Evolutionary conservation across 345 rosid genomes (phyloP).

Genomic region (Hibiscus mutabilis): DNA sequence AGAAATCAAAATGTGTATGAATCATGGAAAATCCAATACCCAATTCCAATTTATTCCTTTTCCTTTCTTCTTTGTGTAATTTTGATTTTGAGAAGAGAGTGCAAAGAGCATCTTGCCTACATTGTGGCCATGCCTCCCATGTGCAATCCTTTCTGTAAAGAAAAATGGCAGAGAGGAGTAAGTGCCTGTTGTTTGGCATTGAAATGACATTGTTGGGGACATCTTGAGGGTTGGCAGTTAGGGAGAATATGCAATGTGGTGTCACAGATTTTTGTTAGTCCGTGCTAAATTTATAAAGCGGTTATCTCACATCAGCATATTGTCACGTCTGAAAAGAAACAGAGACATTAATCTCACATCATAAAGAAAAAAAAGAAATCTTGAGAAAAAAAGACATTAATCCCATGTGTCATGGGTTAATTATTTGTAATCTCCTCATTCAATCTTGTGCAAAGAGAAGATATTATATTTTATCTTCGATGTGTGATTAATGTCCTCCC

Average conservation of each 20-base stretch:
- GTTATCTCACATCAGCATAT: no score
- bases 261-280: slow-evolving; percentile 17
- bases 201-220: slow-evolving; percentile 58
- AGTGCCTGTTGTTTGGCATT: slow-evolving; percentile 34
- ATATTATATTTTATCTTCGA: rapidly evolving
- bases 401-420: no score
- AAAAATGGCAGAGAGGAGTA: slow-evolving; percentile 23
- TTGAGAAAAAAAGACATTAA: no score
- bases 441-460: no score
- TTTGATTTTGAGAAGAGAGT: slow-evolving; percentile 28
- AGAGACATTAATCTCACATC: no score
- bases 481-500: no score
- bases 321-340: no score
- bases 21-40: slow-evolving; percentile 19
- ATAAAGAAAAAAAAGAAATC: no score
- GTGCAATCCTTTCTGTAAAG: slow-evolving; percentile 83
- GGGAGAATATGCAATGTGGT: slow-evolving; percentile 51
- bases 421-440: no score
- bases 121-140: slow-evolving; percentile 68
- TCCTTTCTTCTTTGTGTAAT: neutral
- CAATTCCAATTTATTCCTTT: slow-evolving; percentile 11
- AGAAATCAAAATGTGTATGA: no score
- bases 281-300: no score
- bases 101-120: slow-evolving; percentile 64
- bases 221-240: slow-evolving; percentile 61